phyloP scores from a whole-genome alignment of 2,329 filamentous ascomycete genomes.

The Xylariomycetidae sp. region DNA sequence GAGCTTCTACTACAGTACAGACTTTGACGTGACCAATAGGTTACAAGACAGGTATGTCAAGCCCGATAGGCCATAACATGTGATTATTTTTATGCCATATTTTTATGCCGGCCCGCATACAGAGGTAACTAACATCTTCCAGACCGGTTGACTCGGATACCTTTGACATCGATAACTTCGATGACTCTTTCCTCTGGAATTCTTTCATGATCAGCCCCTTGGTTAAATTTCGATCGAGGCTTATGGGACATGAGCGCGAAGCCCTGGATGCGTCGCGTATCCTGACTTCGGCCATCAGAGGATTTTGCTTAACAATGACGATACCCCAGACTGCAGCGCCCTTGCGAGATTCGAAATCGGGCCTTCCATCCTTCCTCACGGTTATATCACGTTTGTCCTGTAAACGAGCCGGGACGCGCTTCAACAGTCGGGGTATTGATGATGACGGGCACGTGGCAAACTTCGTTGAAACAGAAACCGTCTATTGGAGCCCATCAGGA shows the following conservation, averaged over 20 bases:
- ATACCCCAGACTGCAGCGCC: conserved; percentile 75
- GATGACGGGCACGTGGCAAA: conserved; percentile 97
- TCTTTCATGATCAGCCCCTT: conserved; percentile 96
- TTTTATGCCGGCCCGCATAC: conserved; percentile 1
- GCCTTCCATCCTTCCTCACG: conserved; percentile 78
- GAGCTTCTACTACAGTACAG: conserved; percentile 97
- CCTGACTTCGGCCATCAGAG: conserved; percentile 87
- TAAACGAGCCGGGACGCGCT: conserved; percentile 84
- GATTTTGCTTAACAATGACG: conserved; percentile 83
- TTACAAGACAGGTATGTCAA: conserved; percentile 71
- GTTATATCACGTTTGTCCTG: conserved; percentile 91
- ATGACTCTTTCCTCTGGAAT: conserved; percentile 94
- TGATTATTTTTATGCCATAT: no score
- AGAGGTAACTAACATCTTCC: conserved; percentile 12
- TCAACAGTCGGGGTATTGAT: conserved; percentile 96
- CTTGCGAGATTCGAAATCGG: conserved; percentile 58
- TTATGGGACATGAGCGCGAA: conserved; percentile 69
- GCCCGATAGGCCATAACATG: conserved; percentile 8
- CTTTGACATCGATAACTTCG: conserved; percentile 88
- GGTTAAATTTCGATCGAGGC: conserved; percentile 78
- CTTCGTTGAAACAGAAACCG: conserved; percentile 96
- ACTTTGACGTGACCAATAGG: conserved; percentile 93
- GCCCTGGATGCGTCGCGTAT: conserved; percentile 83
- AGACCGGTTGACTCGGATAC: conserved; percentile 71
- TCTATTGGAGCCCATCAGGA: conserved; percentile 76